Base-by-base conservation (phyloP, 345 rosid species). In the Combretum micranthum region DNA sequence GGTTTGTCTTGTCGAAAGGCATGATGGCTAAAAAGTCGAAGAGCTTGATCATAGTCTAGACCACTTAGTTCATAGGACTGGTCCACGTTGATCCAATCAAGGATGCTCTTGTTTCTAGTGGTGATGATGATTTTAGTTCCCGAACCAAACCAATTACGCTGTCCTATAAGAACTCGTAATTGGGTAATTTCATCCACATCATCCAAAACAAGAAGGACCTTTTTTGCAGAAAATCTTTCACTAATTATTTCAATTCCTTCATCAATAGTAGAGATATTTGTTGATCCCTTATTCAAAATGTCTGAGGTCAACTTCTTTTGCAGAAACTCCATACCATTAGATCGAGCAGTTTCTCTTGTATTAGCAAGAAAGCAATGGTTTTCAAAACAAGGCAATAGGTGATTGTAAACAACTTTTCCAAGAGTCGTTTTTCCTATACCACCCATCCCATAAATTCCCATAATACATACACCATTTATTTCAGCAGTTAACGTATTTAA, bases 351-450 rank as follows among this genome's bases (percentile, higher is more conserved):
- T 19, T 2, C 55, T 39, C 45, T 20, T 17, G 49, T 15, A 15
- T 56, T 3, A 6, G 46, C 13, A 32, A 63, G 50, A 53, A 63
- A 63, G 61, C 55, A 45, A 17, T 37, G 49, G 12, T 45, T 9
- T n/a, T 56, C 55, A 15, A 26, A 64, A 11, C 2, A 18, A 9
- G 1, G 2, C 13, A 18, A 2, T 15, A 49, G 6, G 13, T 39
- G 3, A 0, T 55, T 55, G 53, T 1, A 64, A 44, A 64, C 42
- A 0, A 37, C 52, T 15, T 54, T 56, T 39, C 15, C 61, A 39
- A 55, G 60, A 4, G 61, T 55, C 0, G 61, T 64, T 15, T 64
- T 55, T 3, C 61, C 67, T 0, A 64, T 64, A 1, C 61, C 67
- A 14, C 56, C 61, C 55, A 49, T 22, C 21, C 56, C 67, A 10